Evolutionary conservation across 2,329 filamentous ascomycete species (phyloP), one percentile per base, ranked within the genome.

Genomic region (Leptographium flavum): DNA sequence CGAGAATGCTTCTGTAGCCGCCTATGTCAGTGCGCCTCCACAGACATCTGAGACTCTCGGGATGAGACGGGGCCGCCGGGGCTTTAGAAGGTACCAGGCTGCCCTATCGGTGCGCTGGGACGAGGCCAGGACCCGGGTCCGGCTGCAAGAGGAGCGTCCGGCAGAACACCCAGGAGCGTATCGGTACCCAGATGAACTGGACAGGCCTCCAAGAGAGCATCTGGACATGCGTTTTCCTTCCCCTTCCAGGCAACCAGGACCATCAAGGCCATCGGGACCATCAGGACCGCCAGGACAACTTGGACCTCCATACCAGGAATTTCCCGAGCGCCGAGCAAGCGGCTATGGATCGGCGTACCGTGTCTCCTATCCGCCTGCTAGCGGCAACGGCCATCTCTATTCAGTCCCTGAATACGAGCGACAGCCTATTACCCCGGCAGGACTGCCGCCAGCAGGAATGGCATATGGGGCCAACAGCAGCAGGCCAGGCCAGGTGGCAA

Each of bases 41-140:
- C 9, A 14, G 17, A 32, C 15, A 2, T 21, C 32, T n/a, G 41
- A 42, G 15, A 7, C 6, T 23, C 25, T 35, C 5, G 15, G 27
- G 13, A 1, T 17, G 14, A 43, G 35, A 13, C 15, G n/a, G n/a
- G 22, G 40, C 3, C 44, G 50, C 4, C 60, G 66, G 30, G 68
- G 67, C 2, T 71, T 71, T 48, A 63, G 64, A 50, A 59, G 68
- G 50, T 71, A 71, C 43, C 60, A 65, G 48, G 67, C 58, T 10
- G 56, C 55, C 15, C 55, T 55, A 8, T 47, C 51, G 40, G 52
- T 55, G 7, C 51, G 52, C 13, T 63, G 60, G 60, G 53, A 57
- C 35, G 52, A 60, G 31, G 60, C 60, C 6, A 46, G 57, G 31
- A 55, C 54, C 32, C 56, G 59, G 2, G 52, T 53, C 40, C 54